phyloP scores from a whole-genome alignment of 2,329 filamentous ascomycete species.

The Thelonectria blattea region DNA sequence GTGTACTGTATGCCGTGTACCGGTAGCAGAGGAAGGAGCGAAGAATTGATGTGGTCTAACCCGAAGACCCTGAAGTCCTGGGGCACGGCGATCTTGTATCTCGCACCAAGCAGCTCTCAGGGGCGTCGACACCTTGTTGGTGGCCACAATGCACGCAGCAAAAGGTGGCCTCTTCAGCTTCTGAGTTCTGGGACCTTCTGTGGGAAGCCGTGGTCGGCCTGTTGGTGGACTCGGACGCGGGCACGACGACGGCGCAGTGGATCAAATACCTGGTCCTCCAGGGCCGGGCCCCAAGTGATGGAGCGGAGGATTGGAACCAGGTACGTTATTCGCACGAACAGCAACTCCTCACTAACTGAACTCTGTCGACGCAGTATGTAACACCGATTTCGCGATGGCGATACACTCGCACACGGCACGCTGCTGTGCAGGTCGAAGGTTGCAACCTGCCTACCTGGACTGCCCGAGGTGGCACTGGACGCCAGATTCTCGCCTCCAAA shows the following conservation, averaged over 20 bases:
- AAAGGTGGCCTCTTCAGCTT: conserved; percentile 1
- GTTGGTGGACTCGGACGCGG: background rate
- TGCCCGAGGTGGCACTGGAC: too few species aligned
- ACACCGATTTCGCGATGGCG: too few species aligned
- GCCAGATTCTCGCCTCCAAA: background rate
- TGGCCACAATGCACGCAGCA: background rate
- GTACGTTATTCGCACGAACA: background rate
- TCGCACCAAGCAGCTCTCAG: background rate
- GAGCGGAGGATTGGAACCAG: background rate
- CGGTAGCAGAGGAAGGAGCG: too few species aligned
- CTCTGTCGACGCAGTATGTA: too few species aligned
- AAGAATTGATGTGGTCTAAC: too few species aligned
- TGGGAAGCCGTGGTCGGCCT: background rate
- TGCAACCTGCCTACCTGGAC: too few species aligned
- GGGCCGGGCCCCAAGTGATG: background rate
- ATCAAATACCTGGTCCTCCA: conserved; percentile 13
- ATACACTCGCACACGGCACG: too few species aligned
- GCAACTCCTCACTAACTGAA: too few species aligned
- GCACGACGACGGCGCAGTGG: conserved; percentile 6
- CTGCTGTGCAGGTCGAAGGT: too few species aligned
- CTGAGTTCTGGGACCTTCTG: conserved; percentile 8
- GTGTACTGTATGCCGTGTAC: too few species aligned
- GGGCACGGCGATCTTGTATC: background rate
- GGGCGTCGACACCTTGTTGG: conserved; percentile 6
- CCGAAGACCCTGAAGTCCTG: too few species aligned